phyloP scores from a whole-genome alignment of 192 early-diverging fungal species.

The Powellomyces hirtus region DNA sequence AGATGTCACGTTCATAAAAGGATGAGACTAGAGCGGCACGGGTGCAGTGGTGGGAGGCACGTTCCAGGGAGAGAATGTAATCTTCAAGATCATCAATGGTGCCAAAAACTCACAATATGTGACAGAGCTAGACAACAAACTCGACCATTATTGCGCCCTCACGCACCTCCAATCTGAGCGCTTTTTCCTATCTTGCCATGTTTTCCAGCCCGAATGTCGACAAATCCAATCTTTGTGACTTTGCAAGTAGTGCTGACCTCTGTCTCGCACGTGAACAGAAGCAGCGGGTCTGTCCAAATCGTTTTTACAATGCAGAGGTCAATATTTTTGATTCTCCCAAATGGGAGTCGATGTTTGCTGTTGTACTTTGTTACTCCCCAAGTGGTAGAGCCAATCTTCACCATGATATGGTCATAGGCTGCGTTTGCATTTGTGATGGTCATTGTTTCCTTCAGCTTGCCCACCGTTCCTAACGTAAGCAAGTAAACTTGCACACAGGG shows the following conservation, averaged over 20 bases:
- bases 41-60: no score
- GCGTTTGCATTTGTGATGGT: background rate
- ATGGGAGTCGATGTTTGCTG: background rate
- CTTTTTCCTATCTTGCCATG: background rate
- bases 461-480: background rate
- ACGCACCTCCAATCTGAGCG: no score
- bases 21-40: no score
- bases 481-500: background rate
- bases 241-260: background rate
- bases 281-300: background rate
- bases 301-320: background rate
- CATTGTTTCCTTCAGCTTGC: background rate
- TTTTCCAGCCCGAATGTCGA: background rate
- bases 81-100: no score
- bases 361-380: background rate
- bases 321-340: background rate
- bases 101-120: no score
- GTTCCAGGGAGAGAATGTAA: no score
- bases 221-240: background rate
- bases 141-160: no score
- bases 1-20: no score
- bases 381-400: background rate
- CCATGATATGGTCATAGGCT: background rate
- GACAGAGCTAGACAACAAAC: no score
- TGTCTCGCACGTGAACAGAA: background rate